Percentiles rank a stretch among this genome's conserved stretches.
Conservation (phyloP, 345 rosid genomes). For the Hibiscus mutabilis region DNA sequence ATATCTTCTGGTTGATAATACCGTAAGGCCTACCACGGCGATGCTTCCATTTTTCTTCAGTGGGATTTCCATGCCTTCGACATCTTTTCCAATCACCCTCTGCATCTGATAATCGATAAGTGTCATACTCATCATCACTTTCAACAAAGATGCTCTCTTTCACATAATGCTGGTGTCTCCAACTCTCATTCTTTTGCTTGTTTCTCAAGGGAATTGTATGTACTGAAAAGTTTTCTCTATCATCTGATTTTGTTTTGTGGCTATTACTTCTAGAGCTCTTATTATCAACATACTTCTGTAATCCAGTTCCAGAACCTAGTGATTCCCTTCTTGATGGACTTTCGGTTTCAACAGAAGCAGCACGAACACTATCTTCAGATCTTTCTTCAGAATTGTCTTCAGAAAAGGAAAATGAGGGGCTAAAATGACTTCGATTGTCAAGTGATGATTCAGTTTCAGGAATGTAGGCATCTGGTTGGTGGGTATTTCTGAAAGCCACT, state of each 20-base stretch:
- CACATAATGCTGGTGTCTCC: constrained; percentile 14
- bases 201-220: constrained; percentile 17
- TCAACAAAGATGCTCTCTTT: constrained; percentile 10
- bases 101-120: constrained; percentile 12
- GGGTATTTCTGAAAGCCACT: neutral
- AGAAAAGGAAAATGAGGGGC: constrained; percentile 38
- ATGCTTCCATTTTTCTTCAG: constrained; percentile 7
- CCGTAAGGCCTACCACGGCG: constrained; percentile 20
- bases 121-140: constrained; percentile 7
- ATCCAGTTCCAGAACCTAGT: constrained; percentile 18
- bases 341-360: constrained; percentile 20
- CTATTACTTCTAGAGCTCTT: constrained; percentile 19
- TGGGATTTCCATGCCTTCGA: constrained; percentile 13
- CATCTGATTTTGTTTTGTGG: constrained; percentile 14
- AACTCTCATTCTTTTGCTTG: constrained; percentile 3
- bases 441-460: constrained; percentile 36
- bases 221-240: constrained; percentile 16
- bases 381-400: constrained; percentile 30
- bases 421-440: constrained; percentile 30
- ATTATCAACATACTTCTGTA: constrained; percentile 21
- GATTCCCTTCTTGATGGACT: constrained; percentile 21
- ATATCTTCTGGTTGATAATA: constrained; percentile 15
- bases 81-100: constrained; percentile 9
- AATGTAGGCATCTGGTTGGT: constrained; percentile 22
- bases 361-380: constrained; percentile 25